These are phyloP conservation scores for Fusarium secorum DNA, from an alignment of 2,329 filamentous ascomycete genomes.

Conservation along the genomic window DNA sequence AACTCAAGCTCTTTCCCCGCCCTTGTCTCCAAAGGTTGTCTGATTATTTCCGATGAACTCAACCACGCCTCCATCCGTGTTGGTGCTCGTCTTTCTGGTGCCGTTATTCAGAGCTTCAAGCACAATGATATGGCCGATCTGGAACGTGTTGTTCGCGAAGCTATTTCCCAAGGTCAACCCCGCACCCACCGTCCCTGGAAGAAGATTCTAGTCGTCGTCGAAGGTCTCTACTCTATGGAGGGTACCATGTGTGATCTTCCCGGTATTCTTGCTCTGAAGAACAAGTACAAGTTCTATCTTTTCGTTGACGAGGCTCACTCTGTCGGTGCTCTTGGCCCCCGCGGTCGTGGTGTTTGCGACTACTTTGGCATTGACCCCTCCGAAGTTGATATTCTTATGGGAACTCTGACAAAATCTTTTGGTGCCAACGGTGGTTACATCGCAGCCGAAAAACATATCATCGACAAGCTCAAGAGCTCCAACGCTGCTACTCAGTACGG, in stretches of 20 bases:
- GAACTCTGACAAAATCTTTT: constrained; percentile 97
- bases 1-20: constrained; percentile 94
- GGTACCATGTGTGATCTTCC: constrained; percentile 99
- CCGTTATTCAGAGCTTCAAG: constrained; percentile 95
- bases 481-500: constrained; percentile 89
- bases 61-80: constrained; percentile 98
- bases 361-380: constrained; percentile 91
- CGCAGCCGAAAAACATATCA: constrained; percentile 85
- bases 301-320: constrained; percentile 98
- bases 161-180: constrained; percentile 94
- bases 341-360: constrained; percentile 92
- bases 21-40: constrained; percentile 87
- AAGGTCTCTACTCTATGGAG: constrained; percentile 99
- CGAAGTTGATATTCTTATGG: constrained; percentile 96
- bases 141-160: constrained; percentile 85
- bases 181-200: constrained; percentile 99
- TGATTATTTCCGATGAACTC: constrained; percentile 95
- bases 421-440: constrained; percentile 98
- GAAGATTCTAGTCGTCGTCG: constrained; percentile 96
- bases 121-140: constrained; percentile 95
- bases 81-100: constrained; percentile 90
- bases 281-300: constrained; percentile 95
- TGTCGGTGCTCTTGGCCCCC: constrained; percentile 88
- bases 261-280: constrained; percentile 84
- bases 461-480: constrained; percentile 86